Evolutionary conservation across 164 flowering plant species (phyloP).

Genomic region (Warburgia ugandensis): DNA sequence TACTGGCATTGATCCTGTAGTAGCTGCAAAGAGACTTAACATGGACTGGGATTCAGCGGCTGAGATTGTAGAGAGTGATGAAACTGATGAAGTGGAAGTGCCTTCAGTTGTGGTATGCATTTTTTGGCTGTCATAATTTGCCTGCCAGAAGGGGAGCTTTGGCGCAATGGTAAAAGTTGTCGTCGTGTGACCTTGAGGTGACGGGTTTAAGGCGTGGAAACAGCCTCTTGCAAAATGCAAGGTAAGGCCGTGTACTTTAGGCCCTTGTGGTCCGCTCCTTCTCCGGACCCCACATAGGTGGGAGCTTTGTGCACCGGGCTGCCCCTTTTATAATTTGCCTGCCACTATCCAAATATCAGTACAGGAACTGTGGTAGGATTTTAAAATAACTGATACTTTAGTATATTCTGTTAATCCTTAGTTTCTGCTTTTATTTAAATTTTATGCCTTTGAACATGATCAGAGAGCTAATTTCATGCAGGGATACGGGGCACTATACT

Average conservation of each 20-base stretch:
- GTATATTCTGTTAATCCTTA: not conserved
- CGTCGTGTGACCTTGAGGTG: too few relatives aligned
- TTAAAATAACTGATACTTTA: not conserved
- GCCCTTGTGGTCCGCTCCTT: too few relatives aligned
- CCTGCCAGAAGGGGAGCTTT: too few relatives aligned
- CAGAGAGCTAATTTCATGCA: slow-evolving; percentile 31
- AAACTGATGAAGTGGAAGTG: slow-evolving; percentile 49
- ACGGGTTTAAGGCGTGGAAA: too few relatives aligned
- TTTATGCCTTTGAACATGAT: slow-evolving; percentile 1
- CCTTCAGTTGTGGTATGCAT: slow-evolving; percentile 72
- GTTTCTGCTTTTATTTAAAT: not conserved
- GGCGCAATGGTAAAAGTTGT: too few relatives aligned
- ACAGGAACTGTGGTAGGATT: too few relatives aligned
- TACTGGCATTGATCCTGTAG: slow-evolving; percentile 74
- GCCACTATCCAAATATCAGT: too few relatives aligned
- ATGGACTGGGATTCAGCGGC: slow-evolving; percentile 95
- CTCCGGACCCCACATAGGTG: too few relatives aligned
- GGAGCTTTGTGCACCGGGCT: too few relatives aligned
- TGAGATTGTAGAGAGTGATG: slow-evolving; percentile 57
- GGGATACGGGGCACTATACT: slow-evolving; percentile 90
- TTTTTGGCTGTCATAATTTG: slow-evolving; percentile 4
- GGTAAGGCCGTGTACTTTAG: too few relatives aligned
- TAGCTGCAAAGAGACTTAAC: slow-evolving; percentile 81
- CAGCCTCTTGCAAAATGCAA: too few relatives aligned
- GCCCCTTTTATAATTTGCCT: too few relatives aligned